Base-by-base conservation (phyloP, 805 yeast species). In the Danielozyma ontarioensis region DNA sequence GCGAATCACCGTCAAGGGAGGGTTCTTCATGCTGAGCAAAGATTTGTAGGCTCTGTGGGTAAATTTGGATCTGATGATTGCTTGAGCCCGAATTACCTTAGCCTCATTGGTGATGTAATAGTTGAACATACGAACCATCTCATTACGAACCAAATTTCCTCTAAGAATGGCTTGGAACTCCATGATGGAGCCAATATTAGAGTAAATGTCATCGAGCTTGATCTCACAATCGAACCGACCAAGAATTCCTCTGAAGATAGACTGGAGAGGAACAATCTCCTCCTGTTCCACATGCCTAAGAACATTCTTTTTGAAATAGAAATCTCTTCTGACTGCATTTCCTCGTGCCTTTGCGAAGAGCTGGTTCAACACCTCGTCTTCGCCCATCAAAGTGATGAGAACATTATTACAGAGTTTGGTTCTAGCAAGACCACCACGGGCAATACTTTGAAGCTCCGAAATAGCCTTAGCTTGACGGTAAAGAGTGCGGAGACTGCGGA, bases 11-110 rank as follows among this genome's bases (percentile, higher is more conserved):
- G 79, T 61, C 31, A 93, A 59, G 0, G 94, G 83, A 1, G 97
- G 97, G 47, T 83, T 80, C 25, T 71, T 73, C 54, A 74, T 78
- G 7, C 74, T 71, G 31, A 85, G 74, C 36, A 93, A 63, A 2
- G 84, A 74, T 38, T 72, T 74, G 57, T 86, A 93, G 1, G 95
- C 93, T 22, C 65, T 69, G 10, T 80, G 80, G 37, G 82, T 80
- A 34, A 76, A 72, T 43, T 71, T 67, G 21, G 87, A 80, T 36
- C 88, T 73, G 35, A 90, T 70, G 25, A 67, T 65, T 31, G 87
- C 80, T 60, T 93, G 98, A 13, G 89, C 74, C 47, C 68, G 74
- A 40, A 86, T 65, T 12, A 93, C 74, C 25, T 73, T 68, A n/a
- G 67, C 70, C 25, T 73, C 51, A 46, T 85, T 78, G 4, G 56